These are phyloP conservation scores for Suillus decipiens DNA, from an alignment of 768 basidiomycete species.

Conservation along the genomic window DNA sequence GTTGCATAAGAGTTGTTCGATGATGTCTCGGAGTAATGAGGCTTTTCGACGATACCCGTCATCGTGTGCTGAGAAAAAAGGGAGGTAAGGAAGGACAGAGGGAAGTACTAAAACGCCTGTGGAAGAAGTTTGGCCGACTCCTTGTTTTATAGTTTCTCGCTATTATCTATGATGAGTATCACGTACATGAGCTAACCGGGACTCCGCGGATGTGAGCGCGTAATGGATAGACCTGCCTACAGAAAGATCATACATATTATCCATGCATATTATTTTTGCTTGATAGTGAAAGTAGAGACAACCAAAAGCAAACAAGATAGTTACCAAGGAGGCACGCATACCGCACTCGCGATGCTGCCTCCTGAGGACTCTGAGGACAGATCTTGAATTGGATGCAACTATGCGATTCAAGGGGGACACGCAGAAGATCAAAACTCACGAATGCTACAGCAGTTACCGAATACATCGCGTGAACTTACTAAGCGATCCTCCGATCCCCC, in stretches of 20 bases:
- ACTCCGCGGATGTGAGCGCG: constrained; percentile 13
- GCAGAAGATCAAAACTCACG: background rate
- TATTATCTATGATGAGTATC: background rate
- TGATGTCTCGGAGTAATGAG: constrained; percentile 24
- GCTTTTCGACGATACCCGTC: constrained; percentile 22
- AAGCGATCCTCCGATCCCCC: too few relatives aligned
- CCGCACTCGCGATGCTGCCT: background rate
- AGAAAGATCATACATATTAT: background rate
- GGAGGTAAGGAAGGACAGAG: background rate
- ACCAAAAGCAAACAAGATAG: background rate
- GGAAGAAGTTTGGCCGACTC: background rate
- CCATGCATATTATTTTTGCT: background rate
- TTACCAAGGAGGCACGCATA: background rate
- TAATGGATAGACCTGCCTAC: constrained; percentile 6
- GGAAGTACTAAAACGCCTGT: background rate
- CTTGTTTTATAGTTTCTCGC: constrained; percentile 24
- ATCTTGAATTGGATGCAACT: background rate
- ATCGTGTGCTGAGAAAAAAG: constrained; percentile 19
- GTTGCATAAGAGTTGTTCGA: constrained; percentile 14
- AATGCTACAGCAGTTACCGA: too few relatives aligned
- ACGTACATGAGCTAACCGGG: constrained; percentile 7
- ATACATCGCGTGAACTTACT: too few relatives aligned
- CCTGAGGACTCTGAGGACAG: background rate
- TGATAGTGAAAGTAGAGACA: background rate
- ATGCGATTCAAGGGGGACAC: background rate